Conservation (phyloP, 2,329 filamentous ascomycete species). For the Pyrenophora tritici-repentis region DNA sequence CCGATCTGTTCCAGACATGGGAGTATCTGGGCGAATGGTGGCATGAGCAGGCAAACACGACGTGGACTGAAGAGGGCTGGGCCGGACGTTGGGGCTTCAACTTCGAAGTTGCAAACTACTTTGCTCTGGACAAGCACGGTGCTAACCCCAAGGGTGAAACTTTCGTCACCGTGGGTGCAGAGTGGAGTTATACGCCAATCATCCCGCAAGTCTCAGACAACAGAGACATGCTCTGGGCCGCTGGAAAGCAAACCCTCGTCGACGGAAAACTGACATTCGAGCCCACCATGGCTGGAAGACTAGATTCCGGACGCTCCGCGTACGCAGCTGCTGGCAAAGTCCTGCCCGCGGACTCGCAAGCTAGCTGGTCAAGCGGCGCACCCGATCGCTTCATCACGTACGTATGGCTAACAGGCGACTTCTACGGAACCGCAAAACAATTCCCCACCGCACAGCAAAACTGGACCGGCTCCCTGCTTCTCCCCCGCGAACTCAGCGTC, state of each 20-base stretch:
- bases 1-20: constrained; percentile 46
- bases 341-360: constrained; percentile 46
- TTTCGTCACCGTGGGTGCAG: constrained; percentile 50
- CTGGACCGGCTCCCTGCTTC: constrained; percentile 52
- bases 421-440: constrained; percentile 44
- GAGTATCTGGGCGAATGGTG: constrained; percentile 49
- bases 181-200: constrained; percentile 52
- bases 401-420: constrained; percentile 53
- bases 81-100: constrained; percentile 48
- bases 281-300: constrained; percentile 50
- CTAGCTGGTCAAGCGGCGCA: constrained; percentile 46
- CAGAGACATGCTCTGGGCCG: constrained; percentile 52
- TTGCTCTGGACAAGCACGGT: constrained; percentile 48
- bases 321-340: constrained; percentile 54
- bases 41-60: constrained; percentile 45
- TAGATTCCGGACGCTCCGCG: constrained; percentile 51
- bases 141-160: constrained; percentile 49
- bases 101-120: constrained; percentile 54
- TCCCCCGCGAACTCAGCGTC: constrained; percentile 51
- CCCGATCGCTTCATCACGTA: constrained; percentile 52
- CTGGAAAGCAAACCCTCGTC: constrained; percentile 44
- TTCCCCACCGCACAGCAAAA: constrained; percentile 52
- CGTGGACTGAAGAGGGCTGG: constrained; percentile 28
- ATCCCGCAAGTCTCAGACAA: constrained; percentile 48
- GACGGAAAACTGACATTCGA: constrained; percentile 39